Conservation (phyloP, 73 alveolate genomes). For the Diophrys sp. region DNA sequence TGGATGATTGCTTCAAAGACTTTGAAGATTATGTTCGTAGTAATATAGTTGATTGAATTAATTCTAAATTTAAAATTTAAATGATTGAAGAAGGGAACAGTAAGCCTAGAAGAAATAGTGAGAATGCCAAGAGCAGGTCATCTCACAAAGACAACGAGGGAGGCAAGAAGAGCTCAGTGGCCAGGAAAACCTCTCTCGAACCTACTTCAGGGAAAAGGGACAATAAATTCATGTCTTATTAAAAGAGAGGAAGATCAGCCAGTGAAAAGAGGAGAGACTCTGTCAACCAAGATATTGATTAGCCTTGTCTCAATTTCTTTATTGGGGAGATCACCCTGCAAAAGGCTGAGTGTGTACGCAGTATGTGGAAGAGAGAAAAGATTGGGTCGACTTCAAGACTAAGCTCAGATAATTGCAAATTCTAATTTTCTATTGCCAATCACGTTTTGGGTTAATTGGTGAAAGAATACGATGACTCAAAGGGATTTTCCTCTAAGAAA, state of each 20-base stretch:
- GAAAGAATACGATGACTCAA: background rate
- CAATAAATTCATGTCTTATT: background rate
- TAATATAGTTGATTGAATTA: background rate
- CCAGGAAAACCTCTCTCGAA: background rate
- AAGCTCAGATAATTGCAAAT: background rate
- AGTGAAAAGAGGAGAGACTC: background rate
- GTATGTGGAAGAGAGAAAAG: conserved; percentile 10
- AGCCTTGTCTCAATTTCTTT: background rate
- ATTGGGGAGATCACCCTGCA: background rate
- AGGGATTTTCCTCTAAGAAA: background rate
- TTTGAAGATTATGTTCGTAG: background rate
- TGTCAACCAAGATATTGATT: background rate
- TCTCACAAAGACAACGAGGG: background rate
- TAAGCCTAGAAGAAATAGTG: background rate
- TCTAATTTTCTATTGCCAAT: background rate
- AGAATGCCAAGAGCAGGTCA: background rate
- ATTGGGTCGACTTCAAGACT: background rate
- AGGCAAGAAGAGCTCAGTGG: background rate
- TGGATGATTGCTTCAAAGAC: conserved; percentile 1
- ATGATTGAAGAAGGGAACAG: background rate
- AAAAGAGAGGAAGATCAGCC: background rate
- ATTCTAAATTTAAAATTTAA: background rate
- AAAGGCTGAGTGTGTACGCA: background rate
- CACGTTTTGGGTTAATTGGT: background rate
- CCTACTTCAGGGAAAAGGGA: background rate